Evolutionary conservation across 495 filamentous ascomycete species (phyloP).

Genomic region (Neurospora intermedia): DNA sequence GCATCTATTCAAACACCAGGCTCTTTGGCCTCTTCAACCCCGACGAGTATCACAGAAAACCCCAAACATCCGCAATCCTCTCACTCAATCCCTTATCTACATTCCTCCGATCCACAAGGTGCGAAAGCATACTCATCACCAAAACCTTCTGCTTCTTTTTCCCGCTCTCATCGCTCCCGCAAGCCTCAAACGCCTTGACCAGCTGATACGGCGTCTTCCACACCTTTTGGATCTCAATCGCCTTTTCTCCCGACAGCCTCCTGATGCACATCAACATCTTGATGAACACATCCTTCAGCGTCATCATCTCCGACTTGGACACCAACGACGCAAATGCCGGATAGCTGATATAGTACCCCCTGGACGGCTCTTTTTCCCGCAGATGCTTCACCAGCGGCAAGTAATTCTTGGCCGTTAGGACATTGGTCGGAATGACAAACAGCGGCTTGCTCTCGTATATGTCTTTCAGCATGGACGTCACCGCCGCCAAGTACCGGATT

Average conservation of each 20-base stretch:
- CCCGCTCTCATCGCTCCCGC: constrained; percentile 32
- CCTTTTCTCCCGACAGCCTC: constrained; percentile 72
- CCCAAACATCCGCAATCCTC: constrained; percentile 70
- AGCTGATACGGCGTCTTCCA: constrained; percentile 67
- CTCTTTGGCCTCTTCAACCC: neutral
- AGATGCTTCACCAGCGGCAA: constrained; percentile 53
- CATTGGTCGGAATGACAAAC: constrained; percentile 51
- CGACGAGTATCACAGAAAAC: constrained; percentile 4
- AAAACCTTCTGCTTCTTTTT: constrained; percentile 41
- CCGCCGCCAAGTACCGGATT: constrained; percentile 64
- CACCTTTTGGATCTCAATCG: constrained; percentile 63
- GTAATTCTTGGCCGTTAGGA: constrained; percentile 60
- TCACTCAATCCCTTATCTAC: constrained; percentile 51
- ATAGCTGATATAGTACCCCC: constrained; percentile 58
- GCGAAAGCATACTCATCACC: constrained; percentile 41
- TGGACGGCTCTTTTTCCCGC: constrained; percentile 29
- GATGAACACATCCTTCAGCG: constrained; percentile 63
- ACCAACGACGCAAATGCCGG: constrained; percentile 58
- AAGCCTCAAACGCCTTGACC: constrained; percentile 53
- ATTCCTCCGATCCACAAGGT: constrained; percentile 57
- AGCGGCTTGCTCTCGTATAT: constrained; percentile 48
- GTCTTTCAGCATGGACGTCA: constrained; percentile 59
- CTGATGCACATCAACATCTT: constrained; percentile 84
- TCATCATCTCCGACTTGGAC: constrained; percentile 64
- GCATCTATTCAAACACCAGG: constrained; percentile 8